Conservation (phyloP, 805 yeast genomes). For the Nakazawaea ishiwadae region DNA sequence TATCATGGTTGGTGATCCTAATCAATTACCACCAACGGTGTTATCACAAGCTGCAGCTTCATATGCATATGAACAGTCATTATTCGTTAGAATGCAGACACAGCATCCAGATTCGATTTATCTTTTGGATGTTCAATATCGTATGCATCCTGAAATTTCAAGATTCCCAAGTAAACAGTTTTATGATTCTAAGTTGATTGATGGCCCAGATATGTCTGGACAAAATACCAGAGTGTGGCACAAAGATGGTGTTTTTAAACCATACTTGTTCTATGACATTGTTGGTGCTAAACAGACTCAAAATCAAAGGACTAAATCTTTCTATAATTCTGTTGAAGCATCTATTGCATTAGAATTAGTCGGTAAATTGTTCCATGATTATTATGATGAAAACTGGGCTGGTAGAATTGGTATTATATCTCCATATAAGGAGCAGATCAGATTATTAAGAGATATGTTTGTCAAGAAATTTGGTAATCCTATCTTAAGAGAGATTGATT, state of each 20-base stretch:
- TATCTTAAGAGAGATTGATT: conserved; percentile 67
- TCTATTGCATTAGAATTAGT: conserved; percentile 65
- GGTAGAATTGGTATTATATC: conserved; percentile 88
- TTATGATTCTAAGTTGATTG: conserved; percentile 64
- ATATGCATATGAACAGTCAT: conserved; percentile 79
- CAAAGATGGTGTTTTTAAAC: conserved; percentile 44
- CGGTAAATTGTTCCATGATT: conserved; percentile 42
- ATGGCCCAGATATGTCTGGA: conserved; percentile 70
- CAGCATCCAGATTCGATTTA: conserved; percentile 57
- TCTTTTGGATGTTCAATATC: conserved; percentile 84
- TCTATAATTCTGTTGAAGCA: conserved; percentile 69
- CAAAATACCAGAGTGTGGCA: conserved; percentile 73
- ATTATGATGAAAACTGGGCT: conserved; percentile 48
- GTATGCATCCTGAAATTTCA: conserved; percentile 96
- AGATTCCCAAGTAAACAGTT: conserved; percentile 81
- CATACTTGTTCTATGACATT: conserved; percentile 76
- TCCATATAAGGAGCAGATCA: conserved; percentile 88
- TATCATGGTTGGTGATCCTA: conserved; percentile 98
- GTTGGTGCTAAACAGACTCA: conserved; percentile 61
- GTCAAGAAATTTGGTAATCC: conserved; percentile 53
- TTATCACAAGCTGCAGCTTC: conserved; percentile 82
- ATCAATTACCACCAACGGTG: conserved; percentile 96
- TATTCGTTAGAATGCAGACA: conserved; percentile 90
- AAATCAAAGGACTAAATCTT: conserved; percentile 62
- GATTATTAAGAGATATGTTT: conserved; percentile 53